Percentiles rank a stretch among this genome's conserved stretches.
Conservation (phyloP, 2,329 filamentous ascomycete genomes). For the Phyllachora maydis region DNA sequence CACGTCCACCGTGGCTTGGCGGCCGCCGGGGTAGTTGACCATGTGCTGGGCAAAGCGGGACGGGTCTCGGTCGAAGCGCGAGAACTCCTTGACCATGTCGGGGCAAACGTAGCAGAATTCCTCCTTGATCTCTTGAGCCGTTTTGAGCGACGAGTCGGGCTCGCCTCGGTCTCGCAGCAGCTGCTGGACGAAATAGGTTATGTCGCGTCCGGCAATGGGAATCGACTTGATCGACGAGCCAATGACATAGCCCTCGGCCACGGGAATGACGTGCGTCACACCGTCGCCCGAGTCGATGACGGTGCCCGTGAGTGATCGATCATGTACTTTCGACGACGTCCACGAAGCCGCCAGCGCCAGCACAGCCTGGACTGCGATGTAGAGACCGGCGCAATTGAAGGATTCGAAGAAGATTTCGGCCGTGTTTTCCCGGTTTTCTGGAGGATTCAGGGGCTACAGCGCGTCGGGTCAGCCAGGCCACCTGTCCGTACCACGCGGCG, state of each 20-base stretch:
- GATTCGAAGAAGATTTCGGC: slow-evolving; percentile 99
- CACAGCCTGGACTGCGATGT: slow-evolving; percentile 96
- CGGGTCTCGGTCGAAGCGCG: slow-evolving; percentile 80
- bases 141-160: slow-evolving; percentile 91
- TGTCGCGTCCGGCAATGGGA: slow-evolving; percentile 90
- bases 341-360: slow-evolving; percentile 91
- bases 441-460: slow-evolving; percentile 74
- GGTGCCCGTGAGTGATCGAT: slow-evolving; percentile 87
- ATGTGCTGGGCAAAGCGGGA: slow-evolving; percentile 81
- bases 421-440: slow-evolving; percentile 96
- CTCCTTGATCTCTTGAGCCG: slow-evolving; percentile 95
- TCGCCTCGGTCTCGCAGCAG: slow-evolving; percentile 90
- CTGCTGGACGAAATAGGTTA: slow-evolving; percentile 97
- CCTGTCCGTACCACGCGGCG: not conserved
- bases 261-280: slow-evolving; percentile 96
- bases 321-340: slow-evolving; percentile 95
- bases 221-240: slow-evolving; percentile 98
- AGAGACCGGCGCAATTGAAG: slow-evolving; percentile 96
- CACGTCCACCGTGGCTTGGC: slow-evolving; percentile 70
- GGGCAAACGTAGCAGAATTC: slow-evolving; percentile 97
- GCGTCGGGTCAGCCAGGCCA: slow-evolving; percentile 5
- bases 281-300: slow-evolving; percentile 98
- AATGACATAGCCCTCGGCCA: slow-evolving; percentile 97
- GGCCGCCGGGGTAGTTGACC: slow-evolving; percentile 69
- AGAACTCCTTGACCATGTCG: slow-evolving; percentile 97